Evolutionary conservation across 2,329 filamentous ascomycete species (phyloP).

Genomic region (Colletotrichum sp.): DNA sequence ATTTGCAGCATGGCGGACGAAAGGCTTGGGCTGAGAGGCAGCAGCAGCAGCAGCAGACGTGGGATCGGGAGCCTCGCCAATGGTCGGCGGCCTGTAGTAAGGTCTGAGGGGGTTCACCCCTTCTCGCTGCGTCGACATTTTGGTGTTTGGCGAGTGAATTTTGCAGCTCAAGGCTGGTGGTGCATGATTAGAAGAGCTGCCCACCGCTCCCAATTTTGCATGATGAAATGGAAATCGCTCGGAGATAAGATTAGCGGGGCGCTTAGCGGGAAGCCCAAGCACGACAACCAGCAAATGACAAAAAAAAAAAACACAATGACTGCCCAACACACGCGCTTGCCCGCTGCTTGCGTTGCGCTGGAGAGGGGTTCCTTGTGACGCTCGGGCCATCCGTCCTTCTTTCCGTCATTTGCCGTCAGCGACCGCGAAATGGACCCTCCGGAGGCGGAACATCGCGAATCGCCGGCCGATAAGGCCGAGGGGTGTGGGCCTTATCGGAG

Average conservation of each 20-base stretch:
- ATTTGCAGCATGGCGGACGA: slow-evolving; percentile 44
- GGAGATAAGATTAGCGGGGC: slow-evolving; percentile 20
- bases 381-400: neutral
- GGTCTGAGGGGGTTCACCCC: slow-evolving; percentile 69
- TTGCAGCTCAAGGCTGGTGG: slow-evolving; percentile 7
- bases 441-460: slow-evolving; percentile 10
- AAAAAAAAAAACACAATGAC: neutral
- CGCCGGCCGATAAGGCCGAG: slow-evolving; percentile 21
- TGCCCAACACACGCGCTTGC: neutral
- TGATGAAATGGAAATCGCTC: slow-evolving; percentile 35
- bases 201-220: slow-evolving; percentile 14
- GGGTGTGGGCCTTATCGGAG: slow-evolving; percentile 22
- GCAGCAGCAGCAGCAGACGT: slow-evolving; percentile 36
- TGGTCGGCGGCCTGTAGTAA: slow-evolving; percentile 70
- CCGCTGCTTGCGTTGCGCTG: neutral
- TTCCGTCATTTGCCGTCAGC: neutral
- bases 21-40: slow-evolving; percentile 41
- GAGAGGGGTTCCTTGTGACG: neutral
- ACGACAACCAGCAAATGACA: neutral
- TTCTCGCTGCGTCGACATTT: slow-evolving; percentile 50
- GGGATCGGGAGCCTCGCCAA: slow-evolving; percentile 49
- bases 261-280: neutral
- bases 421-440: neutral
- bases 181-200: slow-evolving; percentile 20
- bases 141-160: slow-evolving; percentile 33